A percentile compares a stretch with the other conserved stretches of the same genome.
Conservation (phyloP, 768 basidiomycete species). For the Podaxis pistillaris region DNA sequence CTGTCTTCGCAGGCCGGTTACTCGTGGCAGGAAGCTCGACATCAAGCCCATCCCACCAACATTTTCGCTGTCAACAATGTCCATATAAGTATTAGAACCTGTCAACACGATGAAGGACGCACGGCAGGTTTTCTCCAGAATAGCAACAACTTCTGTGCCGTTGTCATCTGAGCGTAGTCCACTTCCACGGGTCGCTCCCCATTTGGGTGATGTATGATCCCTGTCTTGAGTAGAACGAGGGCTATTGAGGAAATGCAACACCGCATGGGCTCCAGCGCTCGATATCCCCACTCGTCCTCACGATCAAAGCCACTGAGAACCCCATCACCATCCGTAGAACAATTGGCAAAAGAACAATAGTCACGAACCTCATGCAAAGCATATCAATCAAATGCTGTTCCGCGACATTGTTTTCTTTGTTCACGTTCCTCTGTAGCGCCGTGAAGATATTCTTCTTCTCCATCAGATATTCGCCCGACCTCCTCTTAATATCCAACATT, state of each 20-base stretch:
- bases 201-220: conserved; percentile 76
- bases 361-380: conserved; percentile 93
- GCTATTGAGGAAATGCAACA: conserved; percentile 99
- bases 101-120: conserved; percentile 33
- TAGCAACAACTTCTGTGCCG: conserved; percentile 92
- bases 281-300: conserved; percentile 98
- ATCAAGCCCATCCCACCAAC: conserved; percentile 99
- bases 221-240: conserved; percentile 95
- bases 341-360: conserved; percentile 7
- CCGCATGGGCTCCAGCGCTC: conserved; percentile 91
- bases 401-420: conserved; percentile 98
- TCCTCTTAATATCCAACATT: conserved; percentile 78
- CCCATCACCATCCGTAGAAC: conserved; percentile 11
- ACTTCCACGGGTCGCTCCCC: conserved; percentile 75
- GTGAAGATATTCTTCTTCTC: conserved; percentile 94
- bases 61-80: conserved; percentile 70
- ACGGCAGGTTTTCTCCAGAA: conserved; percentile 99
- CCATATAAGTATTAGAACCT: not conserved
- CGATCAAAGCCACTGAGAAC: conserved; percentile 85
- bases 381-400: conserved; percentile 99
- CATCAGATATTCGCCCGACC: conserved; percentile 85
- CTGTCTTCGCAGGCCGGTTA: conserved; percentile 47
- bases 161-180: conserved; percentile 92
- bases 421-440: conserved; percentile 96
- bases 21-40: conserved; percentile 70